Evolutionary conservation across 1,284 basidiomycete genomes (phyloP), one percentile per base, ranked within the genome.

Genomic region (Ganoderma sinense): DNA sequence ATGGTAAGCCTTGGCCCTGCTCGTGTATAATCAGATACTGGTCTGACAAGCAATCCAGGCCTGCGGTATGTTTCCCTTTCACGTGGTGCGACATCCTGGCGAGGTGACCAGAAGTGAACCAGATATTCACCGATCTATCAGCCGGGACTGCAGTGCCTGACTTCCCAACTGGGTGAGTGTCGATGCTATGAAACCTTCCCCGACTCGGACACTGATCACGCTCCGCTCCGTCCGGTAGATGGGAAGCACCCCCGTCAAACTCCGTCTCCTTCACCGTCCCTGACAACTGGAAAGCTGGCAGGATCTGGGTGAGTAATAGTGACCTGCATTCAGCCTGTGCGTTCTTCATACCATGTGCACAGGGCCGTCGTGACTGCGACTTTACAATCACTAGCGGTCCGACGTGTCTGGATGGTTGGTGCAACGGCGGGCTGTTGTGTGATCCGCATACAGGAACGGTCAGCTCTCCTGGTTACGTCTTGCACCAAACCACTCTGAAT

Each of bases 341-440:
- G 18, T 16, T 10, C 0, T 20, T 64, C 4, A 39, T 5, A 1
- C 20, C 51, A 55, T 33, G 31, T 16, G 11, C 7, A 14, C 48
- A 80, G 78, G 78, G 80, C 2, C 60, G 79, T 48, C 80, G 81
- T 18, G 79, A 82, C 48, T 86, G 85, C 70, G 76, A 86, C 66
- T 87, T 87, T 74, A 78, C 79, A 14, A 78, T 74, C 53, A 82
- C 80, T 55, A 75, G 76, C 4, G 84, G 83, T 0, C 82, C 77
- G 31, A 82, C 83, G 0, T 87, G 86, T 69, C 69, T 82, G 1
- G 78, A 80, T 41, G 86, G 85, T 40, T 73, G 83, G 66, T 85
- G 84, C 69, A 84, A 82, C 67, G 84, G 87, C n/a, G 87, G 86
- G 8, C 75, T 88, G 4, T 70, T 80, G 23, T 87, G 86, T 66